Evolutionary conservation across 1,284 basidiomycete species (phyloP), one percentile per base, ranked within the genome.

Genomic region (Rhodofomes roseus): DNA sequence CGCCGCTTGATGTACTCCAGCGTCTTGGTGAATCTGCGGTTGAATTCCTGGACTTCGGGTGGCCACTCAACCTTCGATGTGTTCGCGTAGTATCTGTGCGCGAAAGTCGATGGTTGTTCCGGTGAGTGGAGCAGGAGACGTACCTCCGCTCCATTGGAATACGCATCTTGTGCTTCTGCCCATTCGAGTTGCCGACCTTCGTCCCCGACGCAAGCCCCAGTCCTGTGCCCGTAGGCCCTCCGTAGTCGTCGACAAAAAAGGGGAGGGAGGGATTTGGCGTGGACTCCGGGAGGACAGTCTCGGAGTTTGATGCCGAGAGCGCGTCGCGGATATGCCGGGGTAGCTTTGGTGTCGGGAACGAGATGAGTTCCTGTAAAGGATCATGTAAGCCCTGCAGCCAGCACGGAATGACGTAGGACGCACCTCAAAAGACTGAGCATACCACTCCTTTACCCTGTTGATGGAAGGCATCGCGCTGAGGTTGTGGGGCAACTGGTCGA

Each of bases 391-490:
- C 2, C 34, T 11, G 18, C 8, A 25, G 31, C 18, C 22, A 20
- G 29, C 4, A 36, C 18, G 11, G 25, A 36, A 34, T 18, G n/a
- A 22, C 11, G 31, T 31, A 41, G 2, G 37, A 78, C 85, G 62
- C 57, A 95, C 95, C 82, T 98, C 93, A 70, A 99, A 99, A 18
- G 93, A 96, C 78, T 99, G 94, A 0, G 96, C 96, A 72, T 99
- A 99, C 96, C 96, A 99, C 71, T 97, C 90, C 79, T 96, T 96
- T 65, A 99, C 96, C 71, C 93, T 95, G 65, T 90, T 86, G 65
- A 99, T 98, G 52, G 91, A 93, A 0, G 92, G 88, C 96, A 97
- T 98, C 60, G 88, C 85, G 68, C 89, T 90, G 61, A 99, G 81
- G 56, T 94, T 90, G 74, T 98, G 92, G 0, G 97, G 96, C 4